A percentile compares a stretch with the other conserved stretches of the same genome.
Evolutionary conservation across 768 basidiomycete genomes (phyloP).

Genomic region (Lyophyllum semitale): DNA sequence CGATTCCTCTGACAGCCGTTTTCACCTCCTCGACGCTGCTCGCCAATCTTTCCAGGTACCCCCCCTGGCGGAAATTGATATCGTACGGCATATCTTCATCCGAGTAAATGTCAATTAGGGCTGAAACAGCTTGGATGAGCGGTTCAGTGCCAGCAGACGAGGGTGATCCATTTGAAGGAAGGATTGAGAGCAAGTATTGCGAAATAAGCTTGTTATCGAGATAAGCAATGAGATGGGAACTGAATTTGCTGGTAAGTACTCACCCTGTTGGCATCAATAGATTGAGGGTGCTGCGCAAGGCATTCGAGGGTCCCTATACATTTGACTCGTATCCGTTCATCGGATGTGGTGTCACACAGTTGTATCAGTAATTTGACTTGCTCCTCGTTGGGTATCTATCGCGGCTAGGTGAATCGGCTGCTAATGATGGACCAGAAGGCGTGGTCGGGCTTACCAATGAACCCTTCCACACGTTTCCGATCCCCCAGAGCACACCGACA

Average conservation of each 20-base stretch:
- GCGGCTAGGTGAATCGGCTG: neutral
- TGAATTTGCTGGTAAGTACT: slow-evolving; percentile 9
- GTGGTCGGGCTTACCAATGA: slow-evolving; percentile 48
- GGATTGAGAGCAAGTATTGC: slow-evolving; percentile 63
- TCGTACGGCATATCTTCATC: slow-evolving; percentile 85
- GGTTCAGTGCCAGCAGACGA: slow-evolving; percentile 61
- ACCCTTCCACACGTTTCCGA: slow-evolving; percentile 77
- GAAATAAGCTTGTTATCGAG: slow-evolving; percentile 54
- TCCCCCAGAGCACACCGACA: slow-evolving; percentile 85
- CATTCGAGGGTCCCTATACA: slow-evolving; percentile 87
- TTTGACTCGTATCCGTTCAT: slow-evolving; percentile 64
- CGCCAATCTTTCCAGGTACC: slow-evolving; percentile 55
- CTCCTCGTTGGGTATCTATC: slow-evolving; percentile 57
- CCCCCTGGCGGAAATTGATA: slow-evolving; percentile 70
- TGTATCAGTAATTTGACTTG: slow-evolving; percentile 69
- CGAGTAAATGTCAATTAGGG: slow-evolving; percentile 90
- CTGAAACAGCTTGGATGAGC: slow-evolving; percentile 76
- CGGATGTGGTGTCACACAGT: slow-evolving; percentile 56
- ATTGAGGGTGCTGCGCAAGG: slow-evolving; percentile 69
- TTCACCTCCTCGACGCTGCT: slow-evolving; percentile 64
- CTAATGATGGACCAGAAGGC: neutral
- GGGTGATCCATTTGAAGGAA: slow-evolving; percentile 44
- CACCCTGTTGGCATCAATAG: slow-evolving; percentile 69
- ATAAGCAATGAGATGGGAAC: neutral
- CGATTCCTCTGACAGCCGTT: slow-evolving; percentile 63